Conservation (phyloP, 1,284 basidiomycete genomes). For the Irpex rosettiformis region DNA sequence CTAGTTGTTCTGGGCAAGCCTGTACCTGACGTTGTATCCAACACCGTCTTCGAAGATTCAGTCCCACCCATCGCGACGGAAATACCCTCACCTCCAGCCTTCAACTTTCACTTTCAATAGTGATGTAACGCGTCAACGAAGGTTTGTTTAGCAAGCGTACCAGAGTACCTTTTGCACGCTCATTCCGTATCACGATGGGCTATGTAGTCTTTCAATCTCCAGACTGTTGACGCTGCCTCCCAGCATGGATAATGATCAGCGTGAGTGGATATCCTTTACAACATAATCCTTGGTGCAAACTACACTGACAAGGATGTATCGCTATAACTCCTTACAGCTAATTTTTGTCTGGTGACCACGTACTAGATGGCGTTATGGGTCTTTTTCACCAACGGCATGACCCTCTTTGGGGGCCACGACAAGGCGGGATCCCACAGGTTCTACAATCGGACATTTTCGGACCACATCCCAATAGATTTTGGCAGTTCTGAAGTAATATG, state of each 20-base stretch:
- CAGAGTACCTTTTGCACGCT: too few species aligned
- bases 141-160: background rate
- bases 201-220: background rate
- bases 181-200: background rate
- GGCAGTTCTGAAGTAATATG: background rate
- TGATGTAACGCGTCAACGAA: background rate
- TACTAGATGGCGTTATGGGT: background rate
- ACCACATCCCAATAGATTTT: background rate
- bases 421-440: background rate
- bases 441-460: background rate
- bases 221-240: background rate
- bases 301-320: background rate
- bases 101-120: background rate
- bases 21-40: background rate
- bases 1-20: background rate
- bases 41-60: background rate
- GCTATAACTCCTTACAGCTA: background rate
- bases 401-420: background rate
- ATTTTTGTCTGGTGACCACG: background rate
- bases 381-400: background rate
- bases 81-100: background rate
- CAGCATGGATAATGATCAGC: background rate
- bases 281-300: background rate
- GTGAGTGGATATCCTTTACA: background rate
- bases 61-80: background rate